Conservation (phyloP, 1,139 yeast species). For the Schwanniomyces etchellsii region DNA sequence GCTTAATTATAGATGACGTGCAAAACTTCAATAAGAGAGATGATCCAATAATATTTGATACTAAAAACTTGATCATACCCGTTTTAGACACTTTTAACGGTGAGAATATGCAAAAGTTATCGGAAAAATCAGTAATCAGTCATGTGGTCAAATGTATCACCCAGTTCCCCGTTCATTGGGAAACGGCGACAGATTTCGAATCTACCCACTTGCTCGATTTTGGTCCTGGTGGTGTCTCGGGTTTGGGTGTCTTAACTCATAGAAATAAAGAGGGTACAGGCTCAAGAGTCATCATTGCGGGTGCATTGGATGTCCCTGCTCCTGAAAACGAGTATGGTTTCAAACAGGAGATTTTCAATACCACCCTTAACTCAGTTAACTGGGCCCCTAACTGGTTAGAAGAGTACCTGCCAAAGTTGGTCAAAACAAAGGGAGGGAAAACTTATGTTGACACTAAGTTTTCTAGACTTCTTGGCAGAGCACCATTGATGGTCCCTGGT, state of each 20-base stretch:
- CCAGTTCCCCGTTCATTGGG: conserved; percentile 92
- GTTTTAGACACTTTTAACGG: conserved; percentile 91
- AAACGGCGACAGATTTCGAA: conserved; percentile 70
- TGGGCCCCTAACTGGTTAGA: conserved; percentile 89
- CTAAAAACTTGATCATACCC: conserved; percentile 63
- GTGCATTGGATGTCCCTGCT: conserved; percentile 63
- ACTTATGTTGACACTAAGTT: conserved; percentile 89
- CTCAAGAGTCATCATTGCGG: conserved; percentile 88
- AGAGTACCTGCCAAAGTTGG: conserved; percentile 82
- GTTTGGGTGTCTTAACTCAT: conserved; percentile 92
- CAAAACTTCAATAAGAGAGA: conserved; percentile 26
- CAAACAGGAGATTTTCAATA: conserved; percentile 90
- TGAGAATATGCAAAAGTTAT: conserved; percentile 54
- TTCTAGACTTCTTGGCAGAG: conserved; percentile 86
- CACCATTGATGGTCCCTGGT: conserved; percentile 97
- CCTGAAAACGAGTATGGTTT: conserved; percentile 84
- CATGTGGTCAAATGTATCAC: conserved; percentile 78
- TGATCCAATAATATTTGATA: conserved; percentile 52
- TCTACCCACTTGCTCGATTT: conserved; percentile 91
- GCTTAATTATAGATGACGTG: conserved; percentile 54
- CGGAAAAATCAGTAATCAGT: conserved; percentile 43
- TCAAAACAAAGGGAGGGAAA: conserved; percentile 66
- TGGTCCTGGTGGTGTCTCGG: conserved; percentile 99
- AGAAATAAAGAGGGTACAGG: conserved; percentile 99
- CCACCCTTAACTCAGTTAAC: conserved; percentile 57